Conservation (phyloP, 441 rosid species). For the Mallotus repandus region DNA sequence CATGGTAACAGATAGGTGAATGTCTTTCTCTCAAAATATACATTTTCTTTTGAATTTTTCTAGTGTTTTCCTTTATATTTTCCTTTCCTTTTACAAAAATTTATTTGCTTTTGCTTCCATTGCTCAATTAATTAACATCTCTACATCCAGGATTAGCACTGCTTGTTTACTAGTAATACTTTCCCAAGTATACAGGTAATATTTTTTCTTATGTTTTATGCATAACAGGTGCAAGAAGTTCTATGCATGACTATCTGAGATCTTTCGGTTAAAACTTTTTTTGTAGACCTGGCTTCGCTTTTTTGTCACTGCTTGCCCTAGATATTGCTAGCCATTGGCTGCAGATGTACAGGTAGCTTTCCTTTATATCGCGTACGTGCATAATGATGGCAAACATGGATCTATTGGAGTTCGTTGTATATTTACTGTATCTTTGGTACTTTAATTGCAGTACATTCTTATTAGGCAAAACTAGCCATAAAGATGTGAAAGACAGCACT, state of each 20-base stretch:
- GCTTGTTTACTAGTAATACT: constrained; percentile 92
- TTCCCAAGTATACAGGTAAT: constrained; percentile 83
- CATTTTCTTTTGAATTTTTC: background rate
- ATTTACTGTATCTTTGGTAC: constrained; percentile 20
- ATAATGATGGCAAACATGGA: constrained; percentile 11
- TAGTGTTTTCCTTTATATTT: background rate
- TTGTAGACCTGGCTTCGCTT: constrained; percentile 87
- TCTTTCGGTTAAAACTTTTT: constrained; percentile 16
- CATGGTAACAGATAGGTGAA: constrained; percentile 96
- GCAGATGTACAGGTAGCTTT: constrained; percentile 87
- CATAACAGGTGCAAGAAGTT: constrained; percentile 7
- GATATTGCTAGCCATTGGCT: constrained; percentile 98
- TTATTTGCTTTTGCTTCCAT: constrained; percentile 6
- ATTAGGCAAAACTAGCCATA: constrained; percentile 83
- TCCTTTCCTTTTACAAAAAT: background rate
- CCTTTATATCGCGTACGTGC: background rate
- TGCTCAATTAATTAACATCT: constrained; percentile 22
- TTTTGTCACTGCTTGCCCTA: constrained; percentile 80
- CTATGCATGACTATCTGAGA: constrained; percentile 1
- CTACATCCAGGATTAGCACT: constrained; percentile 78
- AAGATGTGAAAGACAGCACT: constrained; percentile 93
- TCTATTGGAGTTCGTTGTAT: background rate
- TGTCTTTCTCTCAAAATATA: background rate
- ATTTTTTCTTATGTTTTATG: constrained; percentile 15
- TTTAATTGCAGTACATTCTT: constrained; percentile 73